Evolutionary conservation across 371 early-diverging fungal genomes (phyloP).

Genomic region (Haplosporangium sp.): DNA sequence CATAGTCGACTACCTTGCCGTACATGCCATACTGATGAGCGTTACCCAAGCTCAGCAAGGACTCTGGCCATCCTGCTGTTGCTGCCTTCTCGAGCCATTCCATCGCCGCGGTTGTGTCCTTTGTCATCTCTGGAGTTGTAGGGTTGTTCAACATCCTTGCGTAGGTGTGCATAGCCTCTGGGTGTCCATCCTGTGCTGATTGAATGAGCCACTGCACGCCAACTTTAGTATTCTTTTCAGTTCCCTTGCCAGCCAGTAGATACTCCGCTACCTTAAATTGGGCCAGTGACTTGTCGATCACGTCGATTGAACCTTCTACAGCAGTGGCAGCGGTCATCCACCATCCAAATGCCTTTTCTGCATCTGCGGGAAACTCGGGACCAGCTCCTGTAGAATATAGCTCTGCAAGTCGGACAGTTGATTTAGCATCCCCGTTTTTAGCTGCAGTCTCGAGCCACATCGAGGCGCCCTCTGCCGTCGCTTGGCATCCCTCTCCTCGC

Average conservation of each 20-base stretch:
- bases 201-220: constrained; percentile 44
- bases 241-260: constrained; percentile 36
- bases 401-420: constrained; percentile 47
- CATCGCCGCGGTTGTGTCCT: constrained; percentile 41
- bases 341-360: constrained; percentile 55
- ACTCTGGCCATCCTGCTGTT: constrained; percentile 53
- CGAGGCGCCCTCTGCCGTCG: constrained; percentile 48
- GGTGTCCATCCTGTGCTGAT: constrained; percentile 52
- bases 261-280: constrained; percentile 48
- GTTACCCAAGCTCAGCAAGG: constrained; percentile 47
- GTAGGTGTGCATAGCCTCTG: constrained; percentile 52
- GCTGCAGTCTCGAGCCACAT: constrained; percentile 56
- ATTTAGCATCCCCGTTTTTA: constrained; percentile 53
- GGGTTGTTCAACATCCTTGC: constrained; percentile 43
- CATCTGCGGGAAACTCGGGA: constrained; percentile 35
- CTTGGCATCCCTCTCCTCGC: constrained; percentile 51
- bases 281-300: constrained; percentile 51
- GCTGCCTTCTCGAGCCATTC: constrained; percentile 52
- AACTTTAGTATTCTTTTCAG: constrained; percentile 36
- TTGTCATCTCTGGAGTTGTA: constrained; percentile 27
- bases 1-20: constrained; percentile 42
- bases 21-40: constrained; percentile 57
- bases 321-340: constrained; percentile 53
- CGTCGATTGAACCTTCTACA: constrained; percentile 48
- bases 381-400: constrained; percentile 36